Percentiles rank a stretch among this genome's conserved stretches.
phyloP scores from a whole-genome alignment of 1,284 basidiomycete species.

The Vanrija humicola region DNA sequence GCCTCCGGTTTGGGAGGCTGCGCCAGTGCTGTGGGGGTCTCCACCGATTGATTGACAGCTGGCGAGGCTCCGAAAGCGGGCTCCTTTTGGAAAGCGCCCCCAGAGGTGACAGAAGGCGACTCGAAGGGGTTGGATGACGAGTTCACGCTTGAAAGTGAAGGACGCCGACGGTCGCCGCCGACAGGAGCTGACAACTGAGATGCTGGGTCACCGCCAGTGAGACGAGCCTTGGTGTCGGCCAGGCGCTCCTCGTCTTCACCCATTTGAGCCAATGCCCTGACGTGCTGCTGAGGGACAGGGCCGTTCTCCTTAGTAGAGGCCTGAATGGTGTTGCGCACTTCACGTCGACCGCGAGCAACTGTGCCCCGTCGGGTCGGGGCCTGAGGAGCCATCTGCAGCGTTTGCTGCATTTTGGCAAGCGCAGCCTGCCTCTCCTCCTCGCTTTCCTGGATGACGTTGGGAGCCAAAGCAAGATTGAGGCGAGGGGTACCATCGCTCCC shows the following conservation, averaged over 20 bases:
- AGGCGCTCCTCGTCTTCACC: constrained; percentile 9
- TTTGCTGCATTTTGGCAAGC: constrained; percentile 52
- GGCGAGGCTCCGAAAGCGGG: no score
- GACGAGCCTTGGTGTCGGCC: neutral
- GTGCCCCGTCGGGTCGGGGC: constrained; percentile 44
- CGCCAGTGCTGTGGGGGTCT: no score
- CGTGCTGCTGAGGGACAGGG: constrained; percentile 7
- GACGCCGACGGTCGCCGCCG: constrained; percentile 24
- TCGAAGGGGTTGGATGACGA: constrained; percentile 45
- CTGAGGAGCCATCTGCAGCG: constrained; percentile 37
- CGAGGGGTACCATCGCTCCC: neutral
- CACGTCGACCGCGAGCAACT: constrained; percentile 50
- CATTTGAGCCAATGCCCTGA: constrained; percentile 5
- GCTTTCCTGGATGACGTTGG: constrained; percentile 50
- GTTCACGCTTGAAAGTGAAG: constrained; percentile 24
- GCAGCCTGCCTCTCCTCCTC: constrained; percentile 52
- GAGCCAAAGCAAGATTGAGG: constrained; percentile 46
- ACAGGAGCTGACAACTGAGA: neutral
- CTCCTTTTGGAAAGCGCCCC: no score
- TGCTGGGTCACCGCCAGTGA: neutral
- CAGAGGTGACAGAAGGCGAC: constrained; percentile 20
- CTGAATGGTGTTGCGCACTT: constrained; percentile 52
- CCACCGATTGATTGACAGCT: no score
- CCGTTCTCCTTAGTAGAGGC: constrained; percentile 2
- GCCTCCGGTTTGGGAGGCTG: no score